Conservation (phyloP, 306 rosid genomes). For the Herpetospermum pedunculosum region DNA sequence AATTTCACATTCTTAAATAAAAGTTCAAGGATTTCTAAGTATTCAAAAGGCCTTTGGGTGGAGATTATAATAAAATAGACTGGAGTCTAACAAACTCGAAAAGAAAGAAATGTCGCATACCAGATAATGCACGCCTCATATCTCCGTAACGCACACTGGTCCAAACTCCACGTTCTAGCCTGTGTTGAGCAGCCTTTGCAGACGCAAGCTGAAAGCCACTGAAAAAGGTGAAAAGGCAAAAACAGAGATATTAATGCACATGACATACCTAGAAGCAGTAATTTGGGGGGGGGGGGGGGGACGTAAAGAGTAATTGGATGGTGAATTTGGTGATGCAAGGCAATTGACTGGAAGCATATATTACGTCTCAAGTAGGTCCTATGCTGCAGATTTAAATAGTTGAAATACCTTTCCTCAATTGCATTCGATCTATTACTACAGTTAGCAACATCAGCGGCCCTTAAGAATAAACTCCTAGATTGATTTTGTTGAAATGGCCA, state of each 20-base stretch:
- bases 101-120: constrained; percentile 21
- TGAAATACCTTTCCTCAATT: constrained; percentile 55
- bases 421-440: constrained; percentile 42
- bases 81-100: background rate
- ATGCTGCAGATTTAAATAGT: constrained; percentile 5
- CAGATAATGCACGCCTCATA: constrained; percentile 86
- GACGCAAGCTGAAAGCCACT: constrained; percentile 85
- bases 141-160: constrained; percentile 82
- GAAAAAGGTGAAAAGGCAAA: constrained; percentile 10
- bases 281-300: background rate
- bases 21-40: background rate
- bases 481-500: constrained; percentile 85
- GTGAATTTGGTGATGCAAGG: background rate
- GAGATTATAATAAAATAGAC: background rate
- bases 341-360: background rate
- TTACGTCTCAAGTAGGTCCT: background rate
- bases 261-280: background rate
- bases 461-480: constrained; percentile 54
- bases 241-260: background rate
- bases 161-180: constrained; percentile 87
- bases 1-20: background rate
- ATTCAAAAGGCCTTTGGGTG: background rate
- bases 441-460: constrained; percentile 83
- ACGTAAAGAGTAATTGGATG: background rate
- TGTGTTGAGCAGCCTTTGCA: constrained; percentile 88